Conservation (phyloP, 805 yeast genomes). For the Candida insectalens region DNA sequence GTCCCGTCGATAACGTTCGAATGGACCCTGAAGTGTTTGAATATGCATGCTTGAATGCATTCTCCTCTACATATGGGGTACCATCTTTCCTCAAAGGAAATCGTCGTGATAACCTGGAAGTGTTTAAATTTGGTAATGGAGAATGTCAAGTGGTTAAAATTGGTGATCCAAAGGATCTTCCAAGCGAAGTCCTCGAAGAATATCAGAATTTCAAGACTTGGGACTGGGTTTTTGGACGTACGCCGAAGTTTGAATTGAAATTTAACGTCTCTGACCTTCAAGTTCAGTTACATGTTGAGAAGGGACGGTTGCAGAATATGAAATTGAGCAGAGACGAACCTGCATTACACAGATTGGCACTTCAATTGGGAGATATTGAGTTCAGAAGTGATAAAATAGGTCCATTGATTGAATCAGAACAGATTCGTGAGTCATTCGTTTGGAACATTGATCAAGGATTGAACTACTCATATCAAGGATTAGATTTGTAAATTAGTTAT, state of each 20-base stretch:
- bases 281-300: slow-evolving; percentile 37
- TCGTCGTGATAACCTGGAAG: slow-evolving; percentile 9
- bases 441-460: slow-evolving; percentile 21
- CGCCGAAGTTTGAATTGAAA: slow-evolving; percentile 64
- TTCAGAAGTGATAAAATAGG: slow-evolving; percentile 14
- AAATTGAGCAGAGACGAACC: slow-evolving; percentile 8
- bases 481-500: too few relatives aligned
- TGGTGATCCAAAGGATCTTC: slow-evolving; percentile 17
- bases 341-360: slow-evolving; percentile 7
- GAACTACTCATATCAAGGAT: slow-evolving; percentile 7
- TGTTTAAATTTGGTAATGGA: slow-evolving; percentile 4
- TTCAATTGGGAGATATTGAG: slow-evolving; percentile 7
- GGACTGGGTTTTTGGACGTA: slow-evolving; percentile 68
- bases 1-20: slow-evolving; percentile 65
- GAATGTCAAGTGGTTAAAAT: slow-evolving; percentile 16
- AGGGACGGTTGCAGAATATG: slow-evolving; percentile 27
- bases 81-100: slow-evolving; percentile 7
- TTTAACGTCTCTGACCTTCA: slow-evolving; percentile 29
- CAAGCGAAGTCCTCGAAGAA: slow-evolving; percentile 28
- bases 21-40: slow-evolving; percentile 38
- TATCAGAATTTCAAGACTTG: slow-evolving; percentile 40
- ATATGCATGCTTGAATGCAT: slow-evolving; percentile 31
- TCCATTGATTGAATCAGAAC: slow-evolving; percentile 6
- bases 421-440: slow-evolving; percentile 9
- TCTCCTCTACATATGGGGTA: slow-evolving; percentile 24